Evolutionary conservation across 345 rosid genomes (phyloP).

Genomic region (Clausena lansium): DNA sequence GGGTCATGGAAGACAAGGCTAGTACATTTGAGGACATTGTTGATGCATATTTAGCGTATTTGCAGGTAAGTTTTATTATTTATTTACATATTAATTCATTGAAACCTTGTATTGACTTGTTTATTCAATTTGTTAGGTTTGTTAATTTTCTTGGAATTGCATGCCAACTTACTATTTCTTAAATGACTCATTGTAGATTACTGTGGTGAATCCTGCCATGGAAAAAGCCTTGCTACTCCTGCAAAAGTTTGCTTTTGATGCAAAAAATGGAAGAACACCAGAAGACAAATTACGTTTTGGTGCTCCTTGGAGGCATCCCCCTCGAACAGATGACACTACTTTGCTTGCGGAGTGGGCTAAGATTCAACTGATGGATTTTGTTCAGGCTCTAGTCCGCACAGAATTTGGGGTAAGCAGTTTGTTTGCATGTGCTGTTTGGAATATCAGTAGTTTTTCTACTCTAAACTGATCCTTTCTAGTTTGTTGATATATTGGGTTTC

Average conservation of each 20-base stretch:
- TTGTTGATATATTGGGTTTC: neutral
- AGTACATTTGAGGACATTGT: conserved; percentile 80
- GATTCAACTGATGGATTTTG: conserved; percentile 91
- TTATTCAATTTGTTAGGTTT: neutral
- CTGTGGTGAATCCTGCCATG: conserved; percentile 92
- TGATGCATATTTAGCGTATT: conserved; percentile 84
- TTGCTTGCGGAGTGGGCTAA: conserved; percentile 63
- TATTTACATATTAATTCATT: conserved; percentile 10
- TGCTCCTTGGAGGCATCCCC: conserved; percentile 95
- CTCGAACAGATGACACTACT: conserved; percentile 42
- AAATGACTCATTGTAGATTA: conserved; percentile 40
- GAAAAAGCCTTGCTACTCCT: conserved; percentile 66
- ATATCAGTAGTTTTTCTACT: conserved; percentile 1
- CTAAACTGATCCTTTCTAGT: neutral
- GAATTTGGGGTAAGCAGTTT: conserved; percentile 67
- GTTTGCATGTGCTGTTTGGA: conserved; percentile 13
- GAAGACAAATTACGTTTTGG: conserved; percentile 75
- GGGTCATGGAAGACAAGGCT: conserved; percentile 65
- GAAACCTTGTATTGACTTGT: neutral
- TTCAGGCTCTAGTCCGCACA: conserved; percentile 64
- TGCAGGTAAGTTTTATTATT: conserved; percentile 57
- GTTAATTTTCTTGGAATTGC: neutral
- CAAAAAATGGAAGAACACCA: conserved; percentile 55
- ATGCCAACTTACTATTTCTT: neutral
- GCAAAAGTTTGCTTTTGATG: conserved; percentile 72